Evolutionary conservation across 495 filamentous ascomycete species (phyloP).

Genomic region (Viridothelium virens): DNA sequence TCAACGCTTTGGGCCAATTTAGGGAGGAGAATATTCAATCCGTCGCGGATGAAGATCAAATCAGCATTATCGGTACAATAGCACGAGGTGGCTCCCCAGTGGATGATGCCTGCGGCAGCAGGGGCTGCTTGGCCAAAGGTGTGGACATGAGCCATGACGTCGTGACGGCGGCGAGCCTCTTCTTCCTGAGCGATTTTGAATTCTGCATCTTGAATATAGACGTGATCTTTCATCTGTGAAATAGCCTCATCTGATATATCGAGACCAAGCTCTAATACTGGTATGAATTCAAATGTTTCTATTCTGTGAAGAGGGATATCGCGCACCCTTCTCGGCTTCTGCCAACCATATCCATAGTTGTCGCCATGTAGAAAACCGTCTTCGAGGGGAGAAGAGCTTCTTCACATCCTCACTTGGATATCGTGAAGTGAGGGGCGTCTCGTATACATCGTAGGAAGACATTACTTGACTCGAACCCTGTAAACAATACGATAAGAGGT

Average conservation of each 20-base stretch:
- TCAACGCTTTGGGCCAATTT: conserved; percentile 81
- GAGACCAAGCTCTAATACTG: conserved; percentile 22
- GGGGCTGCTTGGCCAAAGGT: conserved; percentile 66
- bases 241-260: conserved; percentile 30
- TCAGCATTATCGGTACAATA: conserved; percentile 75
- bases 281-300: neutral
- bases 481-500: neutral
- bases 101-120: conserved; percentile 79
- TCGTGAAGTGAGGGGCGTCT: conserved; percentile 36
- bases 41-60: conserved; percentile 70
- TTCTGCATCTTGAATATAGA: conserved; percentile 67
- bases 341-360: conserved; percentile 39
- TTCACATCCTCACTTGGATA: conserved; percentile 38
- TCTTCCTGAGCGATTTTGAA: conserved; percentile 70
- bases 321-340: conserved; percentile 30
- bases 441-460: conserved; percentile 12
- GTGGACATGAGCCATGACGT: conserved; percentile 59
- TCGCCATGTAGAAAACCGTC: conserved; percentile 39
- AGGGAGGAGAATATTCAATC: conserved; percentile 67
- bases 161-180: conserved; percentile 63
- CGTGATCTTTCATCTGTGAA: conserved; percentile 49
- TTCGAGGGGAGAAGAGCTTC: conserved; percentile 36
- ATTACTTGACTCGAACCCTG: neutral
- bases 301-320: neutral
- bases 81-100: conserved; percentile 58